Evolutionary conservation across 768 basidiomycete genomes (phyloP).

Genomic region (Podaxis sp.): DNA sequence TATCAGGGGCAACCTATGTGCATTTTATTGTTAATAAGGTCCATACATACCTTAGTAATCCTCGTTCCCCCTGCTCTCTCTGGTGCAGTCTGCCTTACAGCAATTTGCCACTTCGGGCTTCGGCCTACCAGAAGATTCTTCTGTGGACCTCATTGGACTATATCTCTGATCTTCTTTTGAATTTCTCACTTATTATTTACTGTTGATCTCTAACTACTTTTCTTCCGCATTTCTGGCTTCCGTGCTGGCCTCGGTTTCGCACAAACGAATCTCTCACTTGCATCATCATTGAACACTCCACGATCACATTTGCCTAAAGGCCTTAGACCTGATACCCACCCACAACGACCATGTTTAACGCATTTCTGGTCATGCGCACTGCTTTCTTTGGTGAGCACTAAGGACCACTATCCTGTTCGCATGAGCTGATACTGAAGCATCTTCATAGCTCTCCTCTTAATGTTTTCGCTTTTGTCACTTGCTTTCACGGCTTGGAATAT

Average conservation of each 20-base stretch:
- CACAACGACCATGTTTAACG: conserved; percentile 32
- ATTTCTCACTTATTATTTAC: conserved; percentile 3
- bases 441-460: conserved; percentile 39
- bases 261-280: neutral
- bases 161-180: conserved; percentile 1
- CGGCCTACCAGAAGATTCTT: neutral
- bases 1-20: neutral
- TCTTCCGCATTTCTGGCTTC: neutral
- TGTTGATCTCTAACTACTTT: conserved; percentile 4
- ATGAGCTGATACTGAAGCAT: neutral
- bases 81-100: conserved; percentile 19
- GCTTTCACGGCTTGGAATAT: conserved; percentile 60
- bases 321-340: neutral
- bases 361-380: conserved; percentile 53
- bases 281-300: neutral
- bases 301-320: neutral
- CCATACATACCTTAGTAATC: neutral
- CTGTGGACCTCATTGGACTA: neutral
- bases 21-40: conserved; percentile 1
- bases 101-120: conserved; percentile 8
- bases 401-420: neutral
- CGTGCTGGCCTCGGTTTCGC: conserved; percentile 9
- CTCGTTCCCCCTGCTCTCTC: conserved; percentile 18
- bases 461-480: conserved; percentile 47
- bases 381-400: conserved; percentile 49